These are phyloP conservation scores for Naganishia antarctica DNA, from an alignment of 768 basidiomycete genomes.

Conservation along the genomic window DNA sequence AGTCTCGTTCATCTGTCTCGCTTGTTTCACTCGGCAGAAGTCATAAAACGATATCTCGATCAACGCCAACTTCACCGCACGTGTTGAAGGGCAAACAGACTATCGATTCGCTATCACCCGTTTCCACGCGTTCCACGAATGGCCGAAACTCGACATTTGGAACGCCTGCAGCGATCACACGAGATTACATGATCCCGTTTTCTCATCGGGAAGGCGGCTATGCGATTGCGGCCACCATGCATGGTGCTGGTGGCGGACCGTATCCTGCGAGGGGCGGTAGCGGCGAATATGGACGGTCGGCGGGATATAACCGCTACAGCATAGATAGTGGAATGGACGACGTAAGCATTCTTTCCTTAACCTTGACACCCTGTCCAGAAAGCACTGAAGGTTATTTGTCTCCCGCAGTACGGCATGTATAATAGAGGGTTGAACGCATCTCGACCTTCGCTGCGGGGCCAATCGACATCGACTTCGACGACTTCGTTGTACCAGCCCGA, in stretches of 20 bases:
- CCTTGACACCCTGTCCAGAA: background rate
- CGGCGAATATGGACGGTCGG: conserved; percentile 19
- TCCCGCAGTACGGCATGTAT: conserved; percentile 20
- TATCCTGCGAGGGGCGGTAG: conserved; percentile 23
- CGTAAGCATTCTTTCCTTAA: conserved; percentile 30
- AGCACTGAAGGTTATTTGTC: too few species aligned
- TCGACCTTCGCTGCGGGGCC: conserved; percentile 20
- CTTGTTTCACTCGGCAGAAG: conserved; percentile 18
- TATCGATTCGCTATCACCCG: conserved; percentile 11
- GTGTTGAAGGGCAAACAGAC: conserved; percentile 3
- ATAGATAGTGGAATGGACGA: conserved; percentile 39
- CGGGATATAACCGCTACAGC: conserved; percentile 40
- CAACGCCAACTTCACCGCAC: conserved; percentile 19
- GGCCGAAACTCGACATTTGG: conserved; percentile 14
- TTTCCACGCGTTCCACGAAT: conserved; percentile 16
- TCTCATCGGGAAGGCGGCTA: conserved; percentile 48
- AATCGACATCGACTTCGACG: conserved; percentile 24
- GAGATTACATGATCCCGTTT: conserved; percentile 44
- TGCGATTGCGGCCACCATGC: conserved; percentile 44
- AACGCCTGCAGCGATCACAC: background rate
- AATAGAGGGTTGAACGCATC: conserved; percentile 17
- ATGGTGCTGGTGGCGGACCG: conserved; percentile 34
- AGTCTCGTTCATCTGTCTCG: conserved; percentile 21
- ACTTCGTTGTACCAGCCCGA: conserved; percentile 21
- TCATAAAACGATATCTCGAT: conserved; percentile 7